Percentiles rank a stretch among this genome's conserved stretches.
phyloP scores from a whole-genome alignment of 148 eudicot species.

The Rhododendron ferrugineum region DNA sequence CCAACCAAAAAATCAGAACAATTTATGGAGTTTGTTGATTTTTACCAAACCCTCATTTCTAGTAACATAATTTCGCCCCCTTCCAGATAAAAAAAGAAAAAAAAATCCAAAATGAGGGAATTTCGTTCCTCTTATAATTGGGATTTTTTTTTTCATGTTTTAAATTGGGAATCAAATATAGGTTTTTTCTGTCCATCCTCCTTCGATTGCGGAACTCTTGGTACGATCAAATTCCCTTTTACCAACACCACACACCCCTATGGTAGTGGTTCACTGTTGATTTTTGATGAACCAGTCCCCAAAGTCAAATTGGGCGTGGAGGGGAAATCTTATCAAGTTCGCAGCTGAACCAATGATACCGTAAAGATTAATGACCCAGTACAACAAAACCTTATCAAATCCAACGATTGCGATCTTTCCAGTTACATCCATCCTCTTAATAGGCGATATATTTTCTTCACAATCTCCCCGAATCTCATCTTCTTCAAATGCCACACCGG shows the following conservation, averaged over 20 bases:
- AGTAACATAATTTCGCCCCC: neutral
- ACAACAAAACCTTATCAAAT: neutral
- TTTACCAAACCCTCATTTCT: too few relatives aligned
- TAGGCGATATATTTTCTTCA: conserved; percentile 9
- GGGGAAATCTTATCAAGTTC: neutral
- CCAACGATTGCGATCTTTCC: neutral
- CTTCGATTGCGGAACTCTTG: conserved; percentile 19
- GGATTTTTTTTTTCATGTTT: too few relatives aligned
- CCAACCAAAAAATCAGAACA: neutral
- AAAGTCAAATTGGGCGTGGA: conserved; percentile 15
- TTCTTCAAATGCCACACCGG: conserved; percentile 23
- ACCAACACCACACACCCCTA: conserved; percentile 10
- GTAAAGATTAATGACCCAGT: neutral
- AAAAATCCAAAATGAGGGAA: too few relatives aligned
- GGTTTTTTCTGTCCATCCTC: conserved; percentile 20
- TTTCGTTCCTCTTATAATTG: conserved; percentile 1
- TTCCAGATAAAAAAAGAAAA: too few relatives aligned
- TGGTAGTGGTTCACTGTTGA: conserved; percentile 27
- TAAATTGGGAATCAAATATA: neutral
- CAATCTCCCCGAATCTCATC: neutral
- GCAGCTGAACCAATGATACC: neutral
- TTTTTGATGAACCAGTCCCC: conserved; percentile 15
- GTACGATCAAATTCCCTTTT: conserved; percentile 28
- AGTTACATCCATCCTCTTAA: neutral
- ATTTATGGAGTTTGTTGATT: neutral